A percentile compares a stretch with the other conserved stretches of the same genome.
Evolutionary conservation across 345 rosid genomes (phyloP).

Genomic region (Populus nigra): DNA sequence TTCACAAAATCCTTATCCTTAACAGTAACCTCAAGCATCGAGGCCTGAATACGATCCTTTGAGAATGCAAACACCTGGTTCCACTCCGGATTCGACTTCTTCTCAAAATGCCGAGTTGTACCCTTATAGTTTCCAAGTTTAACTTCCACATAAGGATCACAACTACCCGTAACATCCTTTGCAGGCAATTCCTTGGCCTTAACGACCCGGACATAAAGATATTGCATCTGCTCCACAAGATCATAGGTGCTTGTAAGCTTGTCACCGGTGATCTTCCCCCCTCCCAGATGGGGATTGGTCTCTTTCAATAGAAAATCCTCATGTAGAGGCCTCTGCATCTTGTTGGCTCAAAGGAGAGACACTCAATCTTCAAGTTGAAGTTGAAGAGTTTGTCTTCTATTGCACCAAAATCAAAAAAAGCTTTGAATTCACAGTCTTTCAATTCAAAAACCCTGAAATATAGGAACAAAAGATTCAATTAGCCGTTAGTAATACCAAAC

Average conservation of each 20-base stretch:
- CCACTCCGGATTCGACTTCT: slow-evolving; percentile 79
- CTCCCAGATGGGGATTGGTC: slow-evolving; percentile 83
- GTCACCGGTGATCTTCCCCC: slow-evolving; percentile 65
- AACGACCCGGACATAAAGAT: slow-evolving; percentile 79
- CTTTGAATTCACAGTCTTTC: slow-evolving; percentile 13
- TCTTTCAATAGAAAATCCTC: slow-evolving; percentile 72
- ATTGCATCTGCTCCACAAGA: slow-evolving; percentile 90
- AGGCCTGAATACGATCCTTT: slow-evolving; percentile 75
- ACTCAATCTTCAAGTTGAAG: slow-evolving; percentile 14
- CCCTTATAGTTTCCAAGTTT: slow-evolving; percentile 93
- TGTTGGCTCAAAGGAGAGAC: slow-evolving; percentile 18
- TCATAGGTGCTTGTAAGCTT: slow-evolving; percentile 78
- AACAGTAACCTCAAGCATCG: slow-evolving; percentile 66
- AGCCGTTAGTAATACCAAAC: slow-evolving; percentile 23
- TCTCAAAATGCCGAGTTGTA: slow-evolving; percentile 73
- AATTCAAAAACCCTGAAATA: slow-evolving; percentile 26
- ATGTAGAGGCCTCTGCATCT: slow-evolving; percentile 75
- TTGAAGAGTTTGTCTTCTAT: neutral
- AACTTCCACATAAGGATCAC: slow-evolving; percentile 95
- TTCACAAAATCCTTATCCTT: slow-evolving; percentile 77
- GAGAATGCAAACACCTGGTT: slow-evolving; percentile 91
- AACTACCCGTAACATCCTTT: slow-evolving; percentile 80
- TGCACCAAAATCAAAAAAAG: neutral
- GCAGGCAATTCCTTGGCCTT: slow-evolving; percentile 85
- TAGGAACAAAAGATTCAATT: slow-evolving; percentile 16